phyloP scores from a whole-genome alignment of 805 yeast species.

The Cyberlindnera amylophila region DNA sequence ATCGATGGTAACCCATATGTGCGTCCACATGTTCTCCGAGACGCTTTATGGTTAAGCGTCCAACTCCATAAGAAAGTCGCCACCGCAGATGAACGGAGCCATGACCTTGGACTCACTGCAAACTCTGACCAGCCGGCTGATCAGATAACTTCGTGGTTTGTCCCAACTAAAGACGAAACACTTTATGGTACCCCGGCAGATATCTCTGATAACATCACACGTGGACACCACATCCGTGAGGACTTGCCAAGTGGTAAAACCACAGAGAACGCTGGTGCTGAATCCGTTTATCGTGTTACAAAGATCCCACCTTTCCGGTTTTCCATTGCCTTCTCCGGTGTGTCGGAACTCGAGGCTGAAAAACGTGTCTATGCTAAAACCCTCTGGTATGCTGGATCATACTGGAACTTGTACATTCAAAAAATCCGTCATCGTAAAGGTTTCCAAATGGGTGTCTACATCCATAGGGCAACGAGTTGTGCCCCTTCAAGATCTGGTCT shows the following conservation, averaged over 20 bases:
- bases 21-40: conserved; percentile 36
- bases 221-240: conserved; percentile 23
- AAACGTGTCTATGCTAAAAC: conserved; percentile 48
- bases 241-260: conserved; percentile 21
- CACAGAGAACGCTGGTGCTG: conserved; percentile 18
- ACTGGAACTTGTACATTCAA: conserved; percentile 54
- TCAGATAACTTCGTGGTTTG: conserved; percentile 33
- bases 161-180: conserved; percentile 47
- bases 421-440: conserved; percentile 41
- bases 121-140: conserved; percentile 30
- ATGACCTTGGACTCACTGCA: conserved; percentile 29
- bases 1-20: conserved; percentile 36
- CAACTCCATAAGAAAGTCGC: conserved; percentile 39
- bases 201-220: conserved; percentile 27
- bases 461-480: conserved; percentile 45
- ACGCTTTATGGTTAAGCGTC: conserved; percentile 48
- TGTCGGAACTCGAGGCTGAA: conserved; percentile 41
- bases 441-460: conserved; percentile 52
- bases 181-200: conserved; percentile 41
- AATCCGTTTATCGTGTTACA: conserved; percentile 33
- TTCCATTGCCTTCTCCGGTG: conserved; percentile 47
- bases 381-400: conserved; percentile 59
- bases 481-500: conserved; percentile 37
- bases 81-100: conserved; percentile 24
- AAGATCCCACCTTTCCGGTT: conserved; percentile 52